Evolutionary conservation across 495 filamentous ascomycete genomes (phyloP).

Genomic region (Talaromyces ruber): DNA sequence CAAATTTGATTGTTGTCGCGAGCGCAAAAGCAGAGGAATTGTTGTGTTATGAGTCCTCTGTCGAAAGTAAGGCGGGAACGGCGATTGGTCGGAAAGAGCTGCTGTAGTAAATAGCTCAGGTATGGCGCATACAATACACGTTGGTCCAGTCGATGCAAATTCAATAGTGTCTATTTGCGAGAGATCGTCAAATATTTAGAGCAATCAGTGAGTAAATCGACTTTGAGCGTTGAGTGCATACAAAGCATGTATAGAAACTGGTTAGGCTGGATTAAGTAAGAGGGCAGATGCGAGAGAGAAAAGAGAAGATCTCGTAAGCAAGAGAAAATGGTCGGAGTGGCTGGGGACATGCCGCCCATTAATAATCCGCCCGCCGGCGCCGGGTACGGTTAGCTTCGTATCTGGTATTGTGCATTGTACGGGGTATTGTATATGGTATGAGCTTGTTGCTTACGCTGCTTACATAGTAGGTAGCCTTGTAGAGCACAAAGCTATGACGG

Average conservation of each 20-base stretch:
- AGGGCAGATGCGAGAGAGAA: background rate
- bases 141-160: background rate
- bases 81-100: conserved; percentile 3
- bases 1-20: background rate
- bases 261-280: conserved; percentile 3
- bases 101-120: background rate
- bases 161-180: background rate
- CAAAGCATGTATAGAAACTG: conserved; percentile 10
- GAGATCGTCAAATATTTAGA: background rate
- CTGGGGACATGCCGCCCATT: conserved; percentile 7
- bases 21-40: background rate
- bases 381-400: background rate
- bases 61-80: background rate
- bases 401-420: background rate
- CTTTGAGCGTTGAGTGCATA: background rate
- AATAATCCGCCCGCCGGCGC: background rate
- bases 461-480: background rate
- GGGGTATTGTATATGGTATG: background rate
- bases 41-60: background rate
- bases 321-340: conserved; percentile 2
- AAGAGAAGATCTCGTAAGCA: conserved; percentile 24
- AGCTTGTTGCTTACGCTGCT: background rate
- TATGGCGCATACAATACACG: background rate
- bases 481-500: background rate
- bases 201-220: conserved; percentile 1